These are phyloP conservation scores for Chytridiales sp. DNA, from an alignment of 371 early-diverging fungal genomes.

Conservation along the genomic window DNA sequence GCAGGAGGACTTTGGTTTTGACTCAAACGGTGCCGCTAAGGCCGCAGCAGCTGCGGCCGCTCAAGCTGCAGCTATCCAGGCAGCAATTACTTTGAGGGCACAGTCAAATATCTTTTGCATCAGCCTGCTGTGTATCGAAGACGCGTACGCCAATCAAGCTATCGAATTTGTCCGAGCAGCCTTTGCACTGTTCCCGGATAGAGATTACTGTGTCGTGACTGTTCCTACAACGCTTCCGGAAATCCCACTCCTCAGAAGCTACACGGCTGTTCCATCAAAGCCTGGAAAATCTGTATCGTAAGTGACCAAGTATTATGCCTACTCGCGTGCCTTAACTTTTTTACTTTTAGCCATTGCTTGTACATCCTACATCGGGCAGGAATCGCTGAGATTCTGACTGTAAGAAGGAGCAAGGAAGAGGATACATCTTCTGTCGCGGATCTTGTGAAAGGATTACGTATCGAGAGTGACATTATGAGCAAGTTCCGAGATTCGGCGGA, in stretches of 20 bases:
- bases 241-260: slow-evolving; percentile 37
- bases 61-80: slow-evolving; percentile 21
- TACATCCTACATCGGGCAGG: slow-evolving; percentile 43
- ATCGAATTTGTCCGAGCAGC: slow-evolving; percentile 43
- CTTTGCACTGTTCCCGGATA: slow-evolving; percentile 38
- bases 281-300: slow-evolving; percentile 32
- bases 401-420: slow-evolving; percentile 7
- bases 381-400: slow-evolving; percentile 16
- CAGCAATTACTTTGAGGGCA: slow-evolving; percentile 12
- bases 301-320: not conserved
- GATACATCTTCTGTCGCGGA: slow-evolving; percentile 13
- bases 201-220: slow-evolving; percentile 48
- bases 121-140: slow-evolving; percentile 47
- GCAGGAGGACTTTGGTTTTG: slow-evolving; percentile 17
- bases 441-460: slow-evolving; percentile 22
- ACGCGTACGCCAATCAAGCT: slow-evolving; percentile 36
- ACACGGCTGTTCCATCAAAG: slow-evolving; percentile 21
- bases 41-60: slow-evolving; percentile 20
- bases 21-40: slow-evolving; percentile 18
- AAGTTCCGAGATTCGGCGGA: slow-evolving; percentile 17
- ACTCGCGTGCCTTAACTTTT: not conserved
- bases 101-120: slow-evolving; percentile 46
- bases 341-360: slow-evolving; percentile 26
- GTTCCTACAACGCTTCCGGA: slow-evolving; percentile 39
- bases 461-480: slow-evolving; percentile 24